Percentiles rank a stretch among this genome's conserved stretches.
Conservation (phyloP, 2,329 filamentous ascomycete species). For the Aspergillus flavus region DNA sequence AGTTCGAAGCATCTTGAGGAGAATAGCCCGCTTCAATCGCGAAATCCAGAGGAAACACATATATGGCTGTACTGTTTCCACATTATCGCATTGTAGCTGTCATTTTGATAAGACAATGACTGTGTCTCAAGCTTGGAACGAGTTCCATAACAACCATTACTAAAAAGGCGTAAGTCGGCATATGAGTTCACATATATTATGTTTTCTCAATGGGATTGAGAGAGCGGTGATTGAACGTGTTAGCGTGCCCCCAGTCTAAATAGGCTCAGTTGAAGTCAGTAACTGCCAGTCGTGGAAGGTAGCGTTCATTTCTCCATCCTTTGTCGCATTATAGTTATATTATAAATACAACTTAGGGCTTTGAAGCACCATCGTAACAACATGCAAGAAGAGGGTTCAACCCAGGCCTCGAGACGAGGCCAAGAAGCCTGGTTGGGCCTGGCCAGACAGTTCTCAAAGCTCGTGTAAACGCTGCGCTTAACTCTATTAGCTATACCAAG, state of each 20-base stretch:
- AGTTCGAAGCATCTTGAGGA: too few relatives aligned
- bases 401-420: neutral
- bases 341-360: too few relatives aligned
- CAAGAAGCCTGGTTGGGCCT: neutral
- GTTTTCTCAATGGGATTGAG: neutral
- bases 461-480: neutral
- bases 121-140: neutral
- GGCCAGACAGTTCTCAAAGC: neutral
- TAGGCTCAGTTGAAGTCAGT: too few relatives aligned
- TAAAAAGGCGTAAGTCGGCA: neutral
- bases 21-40: neutral
- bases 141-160: neutral
- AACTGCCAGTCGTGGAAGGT: too few relatives aligned
- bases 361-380: neutral
- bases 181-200: neutral
- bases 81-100: neutral
- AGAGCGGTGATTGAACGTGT: neutral
- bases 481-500: neutral
- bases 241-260: too few relatives aligned
- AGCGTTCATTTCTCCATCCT: too few relatives aligned
- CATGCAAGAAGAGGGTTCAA: neutral
- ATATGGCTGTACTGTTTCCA: neutral
- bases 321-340: too few relatives aligned
- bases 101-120: neutral
- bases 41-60: neutral